Evolutionary conservation across 305 asterid species (phyloP), one percentile per base, ranked within the genome.

Genomic region (Fraxinus dipetala): DNA sequence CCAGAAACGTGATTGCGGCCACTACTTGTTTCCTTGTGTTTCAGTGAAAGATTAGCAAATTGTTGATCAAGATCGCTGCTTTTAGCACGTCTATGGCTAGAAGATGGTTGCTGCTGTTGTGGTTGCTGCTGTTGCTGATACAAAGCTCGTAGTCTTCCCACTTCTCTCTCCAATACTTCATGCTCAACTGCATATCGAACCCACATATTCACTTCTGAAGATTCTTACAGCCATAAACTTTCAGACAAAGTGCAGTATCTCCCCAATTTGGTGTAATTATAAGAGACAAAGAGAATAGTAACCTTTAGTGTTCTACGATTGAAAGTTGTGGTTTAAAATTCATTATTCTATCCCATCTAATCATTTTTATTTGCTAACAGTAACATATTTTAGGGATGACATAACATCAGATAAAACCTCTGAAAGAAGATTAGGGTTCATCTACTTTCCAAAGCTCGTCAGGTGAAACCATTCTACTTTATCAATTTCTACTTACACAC

Each of bases 161-260:
- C 85, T 85, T 92, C 95, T 84, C 92, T 88, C 86, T 92, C 97
- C 84, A 92, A 78, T 38, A 92, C 94, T 22, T 92, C 97, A 61
- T 92, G 95, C 80, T 91, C 97, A 89, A 92, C 97, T 92, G 91
- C 87, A 81, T 38, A 82, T 13, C 26, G 76, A n/a, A 83, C 22
- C 13, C 35, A 84, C 51, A 65, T 6, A 40, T 61, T 77, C 40
- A 84, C 79, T 82, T 81, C 43, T 14, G 43, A 83, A 59, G 77
- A 83, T 38, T 78, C 51, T 22, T 28, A 20, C n/a, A 32, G 9
- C 43, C 1, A 56, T 24, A 54, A n/a, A 54, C 26, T 56, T 56
- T 56, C 65, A 56, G 65, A 18, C 11, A 56, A 56, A 56, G 65
- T 56, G 65, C 26, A 56, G 28, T 18, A 18, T 56, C 65, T 56